phyloP scores from a whole-genome alignment of 352 stramenopile genomes.

The Phytophthora pinifolia region DNA sequence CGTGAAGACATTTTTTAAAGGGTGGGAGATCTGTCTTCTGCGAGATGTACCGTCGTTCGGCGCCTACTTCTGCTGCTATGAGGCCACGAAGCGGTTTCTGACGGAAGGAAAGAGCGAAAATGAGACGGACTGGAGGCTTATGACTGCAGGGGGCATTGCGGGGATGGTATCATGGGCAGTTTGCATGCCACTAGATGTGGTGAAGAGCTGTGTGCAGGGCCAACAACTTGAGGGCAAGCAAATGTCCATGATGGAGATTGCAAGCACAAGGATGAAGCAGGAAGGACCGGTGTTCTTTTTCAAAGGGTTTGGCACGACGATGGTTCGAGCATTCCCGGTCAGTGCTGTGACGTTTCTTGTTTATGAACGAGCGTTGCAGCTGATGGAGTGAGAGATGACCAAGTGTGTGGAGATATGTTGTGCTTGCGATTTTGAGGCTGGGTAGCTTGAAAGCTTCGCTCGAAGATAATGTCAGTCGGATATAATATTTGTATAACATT shows the following conservation, averaged over 20 bases:
- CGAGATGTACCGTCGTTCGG: slow-evolving; percentile 76
- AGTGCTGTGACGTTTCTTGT: slow-evolving; percentile 82
- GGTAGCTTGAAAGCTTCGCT: no score
- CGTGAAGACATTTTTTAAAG: slow-evolving; percentile 52
- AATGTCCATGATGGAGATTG: slow-evolving; percentile 42
- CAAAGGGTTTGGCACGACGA: slow-evolving; percentile 73
- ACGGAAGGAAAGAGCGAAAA: slow-evolving; percentile 45
- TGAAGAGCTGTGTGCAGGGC: slow-evolving; percentile 89
- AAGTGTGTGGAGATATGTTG: no score
- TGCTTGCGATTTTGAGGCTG: no score
- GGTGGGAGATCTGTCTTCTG: slow-evolving; percentile 61
- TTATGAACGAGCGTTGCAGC: slow-evolving; percentile 81
- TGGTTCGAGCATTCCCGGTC: slow-evolving; percentile 76
- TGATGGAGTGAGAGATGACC: slow-evolving; percentile 40
- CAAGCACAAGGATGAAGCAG: slow-evolving; percentile 38
- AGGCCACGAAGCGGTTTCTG: slow-evolving; percentile 55
- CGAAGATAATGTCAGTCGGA: no score
- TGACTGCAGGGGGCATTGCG: slow-evolving; percentile 68
- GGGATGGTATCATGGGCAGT: slow-evolving; percentile 76
- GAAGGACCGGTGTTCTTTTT: slow-evolving; percentile 71
- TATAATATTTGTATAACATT: no score
- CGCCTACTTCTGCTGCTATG: slow-evolving; percentile 77
- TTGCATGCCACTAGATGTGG: slow-evolving; percentile 82
- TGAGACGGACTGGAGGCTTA: slow-evolving; percentile 60
- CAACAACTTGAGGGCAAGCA: slow-evolving; percentile 39